Conservation (phyloP, 495 filamentous ascomycete species). For the Mycothermus thermophilus region DNA sequence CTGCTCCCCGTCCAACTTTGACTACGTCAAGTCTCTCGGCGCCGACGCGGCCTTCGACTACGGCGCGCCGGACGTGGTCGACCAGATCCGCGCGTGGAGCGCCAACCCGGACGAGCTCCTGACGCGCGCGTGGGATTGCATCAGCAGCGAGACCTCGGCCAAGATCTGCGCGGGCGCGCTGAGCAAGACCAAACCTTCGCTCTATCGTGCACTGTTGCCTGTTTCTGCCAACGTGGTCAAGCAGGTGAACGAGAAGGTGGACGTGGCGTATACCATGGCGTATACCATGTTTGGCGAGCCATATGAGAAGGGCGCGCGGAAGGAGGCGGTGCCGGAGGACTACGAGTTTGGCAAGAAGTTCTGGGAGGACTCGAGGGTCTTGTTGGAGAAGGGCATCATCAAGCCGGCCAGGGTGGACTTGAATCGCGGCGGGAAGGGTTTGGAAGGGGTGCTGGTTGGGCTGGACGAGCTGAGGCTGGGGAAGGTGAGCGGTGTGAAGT, state of each 20-base stretch:
- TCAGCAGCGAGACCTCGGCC: constrained; percentile 6
- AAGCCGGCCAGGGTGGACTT: constrained; percentile 16
- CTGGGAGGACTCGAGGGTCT: constrained; percentile 7
- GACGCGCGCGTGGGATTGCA: constrained; percentile 24
- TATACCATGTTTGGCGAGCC: constrained; percentile 17
- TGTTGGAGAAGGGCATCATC: constrained; percentile 18
- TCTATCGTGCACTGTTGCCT: constrained; percentile 14
- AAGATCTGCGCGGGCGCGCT: constrained; percentile 18
- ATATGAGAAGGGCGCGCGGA: constrained; percentile 3
- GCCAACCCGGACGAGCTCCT: constrained; percentile 11
- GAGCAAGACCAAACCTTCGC: constrained; percentile 5
- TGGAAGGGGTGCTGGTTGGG: constrained; percentile 24
- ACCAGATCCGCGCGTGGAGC: constrained; percentile 21
- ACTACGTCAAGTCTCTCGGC: constrained; percentile 26
- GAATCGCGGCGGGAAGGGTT: constrained; percentile 21
- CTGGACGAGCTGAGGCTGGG: constrained; percentile 21
- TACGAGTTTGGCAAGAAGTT: constrained; percentile 16
- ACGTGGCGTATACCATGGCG: constrained; percentile 12
- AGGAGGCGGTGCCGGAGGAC: constrained; percentile 10
- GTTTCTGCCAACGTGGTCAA: constrained; percentile 10
- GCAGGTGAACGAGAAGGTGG: constrained; percentile 18
- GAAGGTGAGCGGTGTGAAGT: constrained; percentile 23
- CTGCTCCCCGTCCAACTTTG: constrained; percentile 29
- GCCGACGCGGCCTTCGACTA: constrained; percentile 36
- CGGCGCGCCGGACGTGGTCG: constrained; percentile 19